These are phyloP conservation scores for Protoeuglena noctilucae DNA, from an alignment of 139 green algal genomes.

Conservation along the genomic window DNA sequence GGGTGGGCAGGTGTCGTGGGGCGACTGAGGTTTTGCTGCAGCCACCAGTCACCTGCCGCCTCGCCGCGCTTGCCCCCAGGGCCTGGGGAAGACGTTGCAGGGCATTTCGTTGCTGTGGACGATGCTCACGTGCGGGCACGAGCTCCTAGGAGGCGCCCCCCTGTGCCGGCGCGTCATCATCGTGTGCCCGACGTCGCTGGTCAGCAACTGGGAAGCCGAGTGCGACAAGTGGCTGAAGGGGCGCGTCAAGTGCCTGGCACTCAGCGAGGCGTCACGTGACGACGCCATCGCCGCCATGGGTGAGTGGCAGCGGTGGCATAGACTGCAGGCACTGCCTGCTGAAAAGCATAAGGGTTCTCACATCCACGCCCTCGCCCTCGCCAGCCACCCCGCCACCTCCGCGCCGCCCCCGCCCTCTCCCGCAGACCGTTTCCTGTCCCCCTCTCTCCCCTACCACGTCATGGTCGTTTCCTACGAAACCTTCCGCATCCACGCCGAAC, in stretches of 20 bases:
- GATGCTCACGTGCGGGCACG: conserved; percentile 49
- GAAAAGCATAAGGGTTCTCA: too few relatives aligned
- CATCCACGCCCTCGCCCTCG: too few relatives aligned
- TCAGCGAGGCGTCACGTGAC: conserved; percentile 71
- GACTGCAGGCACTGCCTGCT: too few relatives aligned
- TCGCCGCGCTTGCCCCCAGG: neutral
- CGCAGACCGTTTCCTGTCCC: conserved; percentile 50
- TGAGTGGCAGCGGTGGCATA: too few relatives aligned
- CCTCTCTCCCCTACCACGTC: conserved; percentile 38
- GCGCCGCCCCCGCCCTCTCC: too few relatives aligned
- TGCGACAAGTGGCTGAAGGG: conserved; percentile 86
- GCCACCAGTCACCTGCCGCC: neutral
- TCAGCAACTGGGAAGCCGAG: conserved; percentile 95
- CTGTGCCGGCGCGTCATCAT: conserved; percentile 74
- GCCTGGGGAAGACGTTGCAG: conserved; percentile 10
- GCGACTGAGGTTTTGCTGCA: conserved; percentile 5
- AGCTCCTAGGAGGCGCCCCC: conserved; percentile 41
- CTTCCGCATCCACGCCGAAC: conserved; percentile 72
- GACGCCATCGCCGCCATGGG: conserved; percentile 71
- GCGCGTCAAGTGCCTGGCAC: conserved; percentile 50
- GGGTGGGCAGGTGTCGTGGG: too few relatives aligned
- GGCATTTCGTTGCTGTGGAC: conserved; percentile 76
- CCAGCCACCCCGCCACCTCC: too few relatives aligned
- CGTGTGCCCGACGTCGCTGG: conserved; percentile 90
- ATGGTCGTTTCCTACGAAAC: conserved; percentile 94